These are phyloP conservation scores for Strobilomyces echinocephalus DNA, from an alignment of 768 basidiomycete genomes.

Conservation along the genomic window DNA sequence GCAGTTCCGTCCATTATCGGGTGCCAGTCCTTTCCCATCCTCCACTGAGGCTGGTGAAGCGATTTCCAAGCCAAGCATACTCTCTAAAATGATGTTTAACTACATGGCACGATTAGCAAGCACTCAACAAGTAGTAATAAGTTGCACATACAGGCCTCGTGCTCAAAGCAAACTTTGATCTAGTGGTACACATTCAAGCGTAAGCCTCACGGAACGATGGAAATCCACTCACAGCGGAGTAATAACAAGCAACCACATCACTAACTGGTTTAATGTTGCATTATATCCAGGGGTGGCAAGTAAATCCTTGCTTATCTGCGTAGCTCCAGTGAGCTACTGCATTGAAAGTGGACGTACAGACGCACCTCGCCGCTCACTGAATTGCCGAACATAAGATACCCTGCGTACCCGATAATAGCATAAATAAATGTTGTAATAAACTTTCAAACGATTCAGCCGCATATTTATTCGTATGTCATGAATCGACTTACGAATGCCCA, in stretches of 20 bases:
- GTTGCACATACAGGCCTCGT: slow-evolving; percentile 62
- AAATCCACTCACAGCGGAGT: slow-evolving; percentile 53
- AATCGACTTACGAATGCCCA: slow-evolving; percentile 70
- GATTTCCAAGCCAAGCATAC: slow-evolving; percentile 64
- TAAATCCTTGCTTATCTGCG: slow-evolving; percentile 78
- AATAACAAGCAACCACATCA: slow-evolving; percentile 84
- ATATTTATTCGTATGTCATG: background rate
- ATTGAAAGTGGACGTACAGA: background rate
- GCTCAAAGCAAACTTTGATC: slow-evolving; percentile 84
- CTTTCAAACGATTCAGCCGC: slow-evolving; percentile 30
- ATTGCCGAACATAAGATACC: slow-evolving; percentile 90
- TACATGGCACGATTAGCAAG: slow-evolving; percentile 24
- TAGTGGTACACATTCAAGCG: slow-evolving; percentile 27
- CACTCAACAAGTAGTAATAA: background rate
- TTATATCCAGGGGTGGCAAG: slow-evolving; percentile 71
- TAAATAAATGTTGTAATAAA: slow-evolving; percentile 59
- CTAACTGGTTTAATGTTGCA: slow-evolving; percentile 60
- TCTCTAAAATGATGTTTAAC: slow-evolving; percentile 81
- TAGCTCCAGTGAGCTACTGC: background rate
- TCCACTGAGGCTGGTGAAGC: slow-evolving; percentile 17
- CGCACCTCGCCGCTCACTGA: slow-evolving; percentile 75
- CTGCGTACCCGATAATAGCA: slow-evolving; percentile 67
- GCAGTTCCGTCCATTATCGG: slow-evolving; percentile 1
- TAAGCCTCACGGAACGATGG: background rate
- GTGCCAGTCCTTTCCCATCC: slow-evolving; percentile 21